Percentiles rank a stretch among this genome's conserved stretches.
These are phyloP conservation scores for Amphirosellinia nigrospora DNA, from an alignment of 495 filamentous ascomycete species.

Conservation along the genomic window DNA sequence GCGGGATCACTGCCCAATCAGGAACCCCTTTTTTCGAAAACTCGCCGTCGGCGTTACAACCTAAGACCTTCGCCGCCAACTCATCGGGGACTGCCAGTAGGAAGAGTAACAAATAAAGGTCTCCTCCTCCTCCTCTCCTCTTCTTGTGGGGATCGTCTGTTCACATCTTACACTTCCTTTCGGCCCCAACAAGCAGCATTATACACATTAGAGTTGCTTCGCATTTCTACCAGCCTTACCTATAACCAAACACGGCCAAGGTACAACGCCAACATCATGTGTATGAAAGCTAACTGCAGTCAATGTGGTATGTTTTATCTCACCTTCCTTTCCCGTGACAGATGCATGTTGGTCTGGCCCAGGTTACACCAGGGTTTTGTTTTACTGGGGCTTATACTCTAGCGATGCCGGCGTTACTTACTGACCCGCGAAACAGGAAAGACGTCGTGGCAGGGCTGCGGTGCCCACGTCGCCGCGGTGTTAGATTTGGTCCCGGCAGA, in stretches of 20 bases:
- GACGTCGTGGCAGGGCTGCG: conserved; percentile 74
- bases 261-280: conserved; percentile 35
- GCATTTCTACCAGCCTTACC: neutral
- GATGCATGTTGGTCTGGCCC: neutral
- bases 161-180: neutral
- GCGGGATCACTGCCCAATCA: conserved; percentile 3
- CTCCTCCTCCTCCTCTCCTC: neutral
- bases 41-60: conserved; percentile 8
- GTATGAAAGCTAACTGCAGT: conserved; percentile 38
- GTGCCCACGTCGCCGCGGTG: conserved; percentile 68
- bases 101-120: neutral
- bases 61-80: conserved; percentile 21
- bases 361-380: too few relatives aligned
- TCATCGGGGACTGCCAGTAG: neutral
- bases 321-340: neutral
- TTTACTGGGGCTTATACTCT: neutral
- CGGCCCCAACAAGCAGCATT: neutral
- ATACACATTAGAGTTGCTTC: neutral
- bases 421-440: conserved; percentile 52
- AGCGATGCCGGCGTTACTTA: neutral
- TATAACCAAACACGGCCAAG: neutral
- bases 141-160: neutral
- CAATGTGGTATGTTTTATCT: conserved; percentile 35
- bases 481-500: conserved; percentile 65
- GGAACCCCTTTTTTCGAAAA: neutral